Percentiles rank a stretch among this genome's conserved stretches.
Conservation (phyloP, 805 yeast species). For the Gaillardinia entomophila region DNA sequence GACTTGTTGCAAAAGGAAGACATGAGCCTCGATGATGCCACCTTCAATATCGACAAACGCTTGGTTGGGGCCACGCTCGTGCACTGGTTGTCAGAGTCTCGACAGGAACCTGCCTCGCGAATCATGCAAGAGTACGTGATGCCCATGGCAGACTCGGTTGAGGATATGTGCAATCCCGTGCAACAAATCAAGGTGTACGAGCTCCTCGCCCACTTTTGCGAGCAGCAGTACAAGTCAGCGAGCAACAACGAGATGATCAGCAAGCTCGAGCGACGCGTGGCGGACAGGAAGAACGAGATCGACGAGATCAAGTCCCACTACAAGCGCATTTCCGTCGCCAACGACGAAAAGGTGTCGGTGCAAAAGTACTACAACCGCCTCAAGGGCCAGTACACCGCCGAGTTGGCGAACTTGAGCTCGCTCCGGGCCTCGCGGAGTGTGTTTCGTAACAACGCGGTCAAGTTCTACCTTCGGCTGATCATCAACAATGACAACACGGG, state of each 20-base stretch:
- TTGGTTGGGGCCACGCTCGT: slow-evolving; percentile 42
- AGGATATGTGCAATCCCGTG: slow-evolving; percentile 6
- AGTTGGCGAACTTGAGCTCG: slow-evolving; percentile 38
- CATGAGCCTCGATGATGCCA: slow-evolving; percentile 9
- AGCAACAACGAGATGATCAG: slow-evolving; percentile 39
- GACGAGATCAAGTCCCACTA: slow-evolving; percentile 42
- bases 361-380: slow-evolving; percentile 47
- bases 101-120: slow-evolving; percentile 57
- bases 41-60: slow-evolving; percentile 13
- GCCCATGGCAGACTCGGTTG: slow-evolving; percentile 27
- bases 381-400: slow-evolving; percentile 43
- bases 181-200: slow-evolving; percentile 46
- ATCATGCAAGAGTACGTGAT: slow-evolving; percentile 55
- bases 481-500: slow-evolving; percentile 41
- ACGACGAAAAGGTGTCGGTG: slow-evolving; percentile 47
- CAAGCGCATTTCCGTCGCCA: slow-evolving; percentile 32
- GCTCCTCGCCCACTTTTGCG: slow-evolving; percentile 69
- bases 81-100: slow-evolving; percentile 67
- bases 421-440: slow-evolving; percentile 31
- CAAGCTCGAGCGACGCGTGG: slow-evolving; percentile 34
- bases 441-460: slow-evolving; percentile 50
- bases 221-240: slow-evolving; percentile 48
- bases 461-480: slow-evolving; percentile 55
- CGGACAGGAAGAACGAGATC: slow-evolving; percentile 41
- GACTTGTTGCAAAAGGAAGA: slow-evolving; percentile 8